Conservation (phyloP, 306 rosid species). For the Fragaria ananassa region DNA sequence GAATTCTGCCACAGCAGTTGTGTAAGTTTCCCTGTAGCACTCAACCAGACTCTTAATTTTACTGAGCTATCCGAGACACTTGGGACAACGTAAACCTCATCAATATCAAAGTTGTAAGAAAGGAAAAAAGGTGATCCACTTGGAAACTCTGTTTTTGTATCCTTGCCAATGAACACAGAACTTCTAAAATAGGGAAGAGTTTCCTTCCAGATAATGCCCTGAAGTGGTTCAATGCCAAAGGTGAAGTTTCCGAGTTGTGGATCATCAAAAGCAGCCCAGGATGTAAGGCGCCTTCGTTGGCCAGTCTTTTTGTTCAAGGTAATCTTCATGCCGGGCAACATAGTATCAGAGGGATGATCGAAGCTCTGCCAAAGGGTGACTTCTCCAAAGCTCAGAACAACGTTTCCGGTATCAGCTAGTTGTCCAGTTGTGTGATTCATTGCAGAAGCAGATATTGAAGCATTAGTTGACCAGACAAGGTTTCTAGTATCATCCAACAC, state of each 20-base stretch:
- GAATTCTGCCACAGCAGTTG: not conserved
- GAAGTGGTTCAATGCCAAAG: not conserved
- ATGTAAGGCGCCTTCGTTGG: not conserved
- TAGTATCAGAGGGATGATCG: slow-evolving; percentile 35
- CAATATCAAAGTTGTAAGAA: not conserved
- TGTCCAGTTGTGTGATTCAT: not conserved
- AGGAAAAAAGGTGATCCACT: no score
- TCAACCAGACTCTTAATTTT: not conserved
- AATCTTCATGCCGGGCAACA: slow-evolving; percentile 28
- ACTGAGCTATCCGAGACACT: not conserved
- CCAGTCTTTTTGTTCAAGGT: not conserved
- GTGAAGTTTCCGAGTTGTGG: not conserved
- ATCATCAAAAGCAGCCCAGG: not conserved
- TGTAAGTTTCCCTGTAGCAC: not conserved
- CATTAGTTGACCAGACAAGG: slow-evolving; percentile 22
- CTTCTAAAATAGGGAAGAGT: not conserved
- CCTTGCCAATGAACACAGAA: not conserved
- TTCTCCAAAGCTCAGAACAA: not conserved
- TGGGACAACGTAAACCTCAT: not conserved
- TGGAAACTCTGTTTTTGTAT: not conserved
- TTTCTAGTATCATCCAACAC: not conserved
- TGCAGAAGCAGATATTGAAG: not conserved
- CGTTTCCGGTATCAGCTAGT: slow-evolving; percentile 20
- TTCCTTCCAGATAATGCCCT: not conserved
- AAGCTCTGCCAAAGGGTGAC: slow-evolving; percentile 46